Base-by-base conservation (phyloP, 1,284 basidiomycete genomes). In the Quambalaria eucalypti region DNA sequence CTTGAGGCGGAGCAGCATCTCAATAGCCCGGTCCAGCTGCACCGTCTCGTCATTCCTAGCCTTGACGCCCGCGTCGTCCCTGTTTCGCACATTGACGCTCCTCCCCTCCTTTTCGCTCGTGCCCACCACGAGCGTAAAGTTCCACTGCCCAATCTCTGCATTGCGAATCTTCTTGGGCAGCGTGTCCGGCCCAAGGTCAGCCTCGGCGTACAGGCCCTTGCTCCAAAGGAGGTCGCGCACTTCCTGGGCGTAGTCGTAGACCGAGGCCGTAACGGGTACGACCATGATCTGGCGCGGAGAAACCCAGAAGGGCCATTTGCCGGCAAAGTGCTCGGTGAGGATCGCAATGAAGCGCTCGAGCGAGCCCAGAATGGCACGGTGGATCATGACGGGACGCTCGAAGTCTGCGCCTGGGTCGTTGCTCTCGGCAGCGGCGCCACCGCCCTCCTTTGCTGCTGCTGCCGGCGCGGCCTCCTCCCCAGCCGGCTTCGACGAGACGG, bases 71-170 rank as follows among this genome's bases (percentile, higher is more conserved):
- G 25, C 42, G 16, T 46, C 21, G 25, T 46, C 42, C 5, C 42
- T 19, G 12, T 46, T 46, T 21, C 42, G 16, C 29, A 97, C 85
- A 75, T 98, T 98, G 71, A 98, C 92, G 2, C 90, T 88, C 51
- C 82, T 81, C 44, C 81, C 81, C 61, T 90, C 84, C 56, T 87
- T 79, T 78, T 99, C 95, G 64, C 90, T 87, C 74, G 93, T 86
- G 28, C 95, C 95, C 48, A 97, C 93, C 57, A 98, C 90, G 62
- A 97, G 82, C 68, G 97, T 90, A 76, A 96, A 97, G 80, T 96
- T 98, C 14, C n/a, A 52, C 61, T 76, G 69, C 2, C 68, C 71
- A 14, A 67, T 61, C 51, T 69, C 66, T 36, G 65, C 73, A 51
- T 69, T 71, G 44, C 67, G 60, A 70, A 98, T 90, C 82, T 97